Percentiles rank a stretch among this genome's conserved stretches.
phyloP scores from a whole-genome alignment of 2,329 filamentous ascomycete species.

The Diaporthe humulicola region DNA sequence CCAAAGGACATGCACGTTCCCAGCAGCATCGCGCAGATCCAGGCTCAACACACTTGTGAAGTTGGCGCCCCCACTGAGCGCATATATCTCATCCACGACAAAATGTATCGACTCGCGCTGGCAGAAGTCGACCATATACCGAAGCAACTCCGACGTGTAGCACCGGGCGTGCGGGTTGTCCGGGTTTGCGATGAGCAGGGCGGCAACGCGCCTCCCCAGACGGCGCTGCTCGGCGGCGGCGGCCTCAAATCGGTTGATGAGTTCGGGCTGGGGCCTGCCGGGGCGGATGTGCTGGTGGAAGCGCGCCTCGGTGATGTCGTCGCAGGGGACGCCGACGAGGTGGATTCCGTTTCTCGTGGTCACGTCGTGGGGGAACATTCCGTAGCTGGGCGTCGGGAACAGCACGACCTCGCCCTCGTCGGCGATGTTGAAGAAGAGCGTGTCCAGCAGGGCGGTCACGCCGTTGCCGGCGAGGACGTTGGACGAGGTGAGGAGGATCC shows the following conservation, averaged over 20 bases:
- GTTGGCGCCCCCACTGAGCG: constrained; percentile 26
- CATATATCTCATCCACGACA: constrained; percentile 39
- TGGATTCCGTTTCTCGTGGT: constrained; percentile 36
- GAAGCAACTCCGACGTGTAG: constrained; percentile 31
- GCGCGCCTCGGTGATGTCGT: constrained; percentile 36
- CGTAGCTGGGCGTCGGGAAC: constrained; percentile 36
- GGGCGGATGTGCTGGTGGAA: constrained; percentile 37
- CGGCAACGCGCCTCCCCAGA: constrained; percentile 33
- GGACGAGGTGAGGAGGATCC: constrained; percentile 18
- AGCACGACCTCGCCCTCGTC: constrained; percentile 35
- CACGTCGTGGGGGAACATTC: constrained; percentile 37
- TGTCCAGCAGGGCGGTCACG: constrained; percentile 36
- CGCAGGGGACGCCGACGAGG: constrained; percentile 33
- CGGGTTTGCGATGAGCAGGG: constrained; percentile 38
- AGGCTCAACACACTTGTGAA: constrained; percentile 36
- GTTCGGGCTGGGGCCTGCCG: constrained; percentile 34
- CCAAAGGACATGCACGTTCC: constrained; percentile 36
- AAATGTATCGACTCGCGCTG: constrained; percentile 34
- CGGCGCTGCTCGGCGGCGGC: constrained; percentile 30
- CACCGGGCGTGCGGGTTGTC: constrained; percentile 36
- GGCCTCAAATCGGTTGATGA: constrained; percentile 24
- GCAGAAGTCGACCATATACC: constrained; percentile 35
- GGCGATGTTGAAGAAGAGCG: constrained; percentile 37
- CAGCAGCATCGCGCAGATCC: constrained; percentile 30
- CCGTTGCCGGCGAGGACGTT: constrained; percentile 36